Conservation (phyloP, 768 basidiomycete species). For the Pulveroboletus ravenelii region DNA sequence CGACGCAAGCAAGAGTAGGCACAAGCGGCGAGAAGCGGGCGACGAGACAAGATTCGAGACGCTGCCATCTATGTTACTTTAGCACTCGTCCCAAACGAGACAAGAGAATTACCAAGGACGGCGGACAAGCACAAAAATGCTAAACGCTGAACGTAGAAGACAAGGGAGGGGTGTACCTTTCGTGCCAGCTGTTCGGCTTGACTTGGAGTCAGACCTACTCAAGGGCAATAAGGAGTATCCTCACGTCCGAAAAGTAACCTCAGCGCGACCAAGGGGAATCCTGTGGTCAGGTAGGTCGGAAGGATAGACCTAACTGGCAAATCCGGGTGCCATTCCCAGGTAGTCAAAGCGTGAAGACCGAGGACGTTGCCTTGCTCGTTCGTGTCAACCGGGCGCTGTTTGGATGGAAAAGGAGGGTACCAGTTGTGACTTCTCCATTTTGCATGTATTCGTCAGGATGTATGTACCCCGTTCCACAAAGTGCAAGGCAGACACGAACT, state of each 20-base stretch:
- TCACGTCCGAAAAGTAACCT: constrained; percentile 21
- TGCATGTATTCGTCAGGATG: constrained; percentile 42
- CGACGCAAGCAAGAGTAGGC: constrained; percentile 30
- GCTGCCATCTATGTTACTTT: constrained; percentile 22
- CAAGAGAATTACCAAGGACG: constrained; percentile 27
- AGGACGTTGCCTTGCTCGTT: constrained; percentile 26
- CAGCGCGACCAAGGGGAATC: constrained; percentile 26
- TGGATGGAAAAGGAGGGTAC: constrained; percentile 17
- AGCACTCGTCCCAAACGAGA: neutral
- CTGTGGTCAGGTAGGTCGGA: constrained; percentile 31
- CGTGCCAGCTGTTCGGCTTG: constrained; percentile 10
- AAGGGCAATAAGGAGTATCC: constrained; percentile 2
- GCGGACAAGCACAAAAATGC: constrained; percentile 30
- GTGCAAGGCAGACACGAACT: constrained; percentile 27
- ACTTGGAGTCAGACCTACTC: constrained; percentile 3
- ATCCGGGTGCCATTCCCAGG: constrained; percentile 38
- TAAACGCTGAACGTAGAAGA: constrained; percentile 31
- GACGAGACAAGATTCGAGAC: constrained; percentile 17
- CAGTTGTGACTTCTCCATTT: constrained; percentile 37
- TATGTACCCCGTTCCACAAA: constrained; percentile 35
- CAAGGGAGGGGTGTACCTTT: constrained; percentile 6
- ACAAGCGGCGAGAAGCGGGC: constrained; percentile 16
- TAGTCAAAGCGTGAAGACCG: constrained; percentile 23
- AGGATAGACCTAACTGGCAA: constrained; percentile 35
- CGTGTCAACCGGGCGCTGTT: constrained; percentile 4